A percentile compares a stretch with the other conserved stretches of the same genome.
phyloP scores from a whole-genome alignment of 2,329 filamentous ascomycete genomes.

The Penicillium griseofulvum region DNA sequence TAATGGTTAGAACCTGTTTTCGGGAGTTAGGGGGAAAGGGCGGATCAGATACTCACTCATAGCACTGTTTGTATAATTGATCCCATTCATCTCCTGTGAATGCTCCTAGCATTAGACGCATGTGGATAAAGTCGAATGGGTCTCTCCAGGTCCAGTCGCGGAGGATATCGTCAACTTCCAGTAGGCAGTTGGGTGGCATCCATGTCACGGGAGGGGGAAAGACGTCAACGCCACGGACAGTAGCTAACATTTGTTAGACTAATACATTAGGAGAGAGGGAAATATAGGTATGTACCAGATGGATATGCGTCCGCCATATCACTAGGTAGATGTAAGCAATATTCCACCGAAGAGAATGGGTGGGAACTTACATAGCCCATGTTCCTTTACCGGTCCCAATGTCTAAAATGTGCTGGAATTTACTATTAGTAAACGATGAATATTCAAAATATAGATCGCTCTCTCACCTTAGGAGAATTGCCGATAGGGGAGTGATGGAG shows the following conservation, averaged over 20 bases:
- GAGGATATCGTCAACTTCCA: conserved; percentile 27
- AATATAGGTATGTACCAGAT: not conserved
- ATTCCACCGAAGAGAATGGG: not conserved
- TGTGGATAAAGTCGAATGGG: conserved; percentile 25
- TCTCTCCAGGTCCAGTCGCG: conserved; percentile 23
- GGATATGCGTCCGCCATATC: conserved; percentile 9
- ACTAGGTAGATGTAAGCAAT: not conserved
- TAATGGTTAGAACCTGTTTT: not conserved
- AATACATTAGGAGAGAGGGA: not conserved
- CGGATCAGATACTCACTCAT: conserved; percentile 5
- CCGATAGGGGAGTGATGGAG: conserved; percentile 16
- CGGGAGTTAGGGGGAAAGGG: no score
- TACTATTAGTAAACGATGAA: not conserved
- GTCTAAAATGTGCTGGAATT: conserved; percentile 13
- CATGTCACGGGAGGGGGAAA: conserved; percentile 20
- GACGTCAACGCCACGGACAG: conserved; percentile 23
- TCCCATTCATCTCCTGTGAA: conserved; percentile 3
- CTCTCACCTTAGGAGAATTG: conserved; percentile 12
- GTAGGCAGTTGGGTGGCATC: conserved; percentile 27
- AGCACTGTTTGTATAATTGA: conserved; percentile 9
- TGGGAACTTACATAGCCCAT: conserved; percentile 15
- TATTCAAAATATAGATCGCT: not conserved
- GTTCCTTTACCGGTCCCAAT: conserved; percentile 20
- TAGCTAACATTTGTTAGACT: conserved; percentile 7
- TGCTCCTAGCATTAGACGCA: conserved; percentile 17